These are phyloP conservation scores for Acer negundo DNA, from an alignment of 345 rosid genomes.

Conservation along the genomic window DNA sequence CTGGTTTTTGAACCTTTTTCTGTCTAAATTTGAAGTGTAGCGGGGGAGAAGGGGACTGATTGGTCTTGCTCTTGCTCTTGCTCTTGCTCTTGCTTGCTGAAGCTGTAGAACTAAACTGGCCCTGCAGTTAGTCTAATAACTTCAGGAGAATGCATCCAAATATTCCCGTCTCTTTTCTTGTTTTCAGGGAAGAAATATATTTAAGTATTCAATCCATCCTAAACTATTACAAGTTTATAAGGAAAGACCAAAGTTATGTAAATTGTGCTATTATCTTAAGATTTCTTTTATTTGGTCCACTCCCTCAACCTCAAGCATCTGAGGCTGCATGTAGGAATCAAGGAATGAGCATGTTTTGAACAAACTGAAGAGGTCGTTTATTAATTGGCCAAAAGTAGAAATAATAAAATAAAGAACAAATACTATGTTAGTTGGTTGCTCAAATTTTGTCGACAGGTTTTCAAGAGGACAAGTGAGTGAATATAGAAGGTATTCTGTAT, in stretches of 20 bases:
- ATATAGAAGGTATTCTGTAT: no score
- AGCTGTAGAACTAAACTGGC: neutral
- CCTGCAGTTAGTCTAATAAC: neutral
- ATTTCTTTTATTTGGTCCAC: neutral
- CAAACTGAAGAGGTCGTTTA: neutral
- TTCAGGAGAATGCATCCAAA: neutral
- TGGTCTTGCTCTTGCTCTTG: neutral
- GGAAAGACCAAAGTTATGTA: neutral
- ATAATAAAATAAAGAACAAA: no score
- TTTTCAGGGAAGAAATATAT: neutral
- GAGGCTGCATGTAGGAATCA: neutral
- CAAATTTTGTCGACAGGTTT: no score
- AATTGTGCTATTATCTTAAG: neutral
- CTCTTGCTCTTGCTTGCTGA: neutral
- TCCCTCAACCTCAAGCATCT: neutral
- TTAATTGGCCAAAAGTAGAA: neutral
- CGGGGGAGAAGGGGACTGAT: neutral
- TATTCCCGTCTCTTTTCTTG: neutral
- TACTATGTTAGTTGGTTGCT: neutral
- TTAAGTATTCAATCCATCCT: neutral
- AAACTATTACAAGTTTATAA: neutral
- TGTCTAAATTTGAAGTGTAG: neutral
- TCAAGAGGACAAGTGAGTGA: no score
- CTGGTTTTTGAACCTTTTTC: neutral
- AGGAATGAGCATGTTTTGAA: neutral